phyloP scores from a whole-genome alignment of 306 rosid species.

The Bauhinia variegata region DNA sequence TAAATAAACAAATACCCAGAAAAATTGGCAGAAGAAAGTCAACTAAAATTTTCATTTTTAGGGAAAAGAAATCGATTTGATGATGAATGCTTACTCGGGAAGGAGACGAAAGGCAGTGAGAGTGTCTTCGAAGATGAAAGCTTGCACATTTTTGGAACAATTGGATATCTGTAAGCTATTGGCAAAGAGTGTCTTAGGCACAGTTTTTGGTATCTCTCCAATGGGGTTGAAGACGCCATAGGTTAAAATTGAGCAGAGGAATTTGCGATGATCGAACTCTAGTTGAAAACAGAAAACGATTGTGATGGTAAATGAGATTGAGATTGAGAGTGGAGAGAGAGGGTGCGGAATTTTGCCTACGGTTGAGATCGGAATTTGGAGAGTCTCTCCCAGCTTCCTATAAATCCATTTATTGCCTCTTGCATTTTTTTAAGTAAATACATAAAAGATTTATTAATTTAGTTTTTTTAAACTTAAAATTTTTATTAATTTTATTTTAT shows the following conservation, averaged over 20 bases:
- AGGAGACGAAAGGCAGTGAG: slow-evolving; percentile 83
- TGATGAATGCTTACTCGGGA: slow-evolving; percentile 54
- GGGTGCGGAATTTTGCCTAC: no score
- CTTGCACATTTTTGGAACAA: slow-evolving; percentile 70
- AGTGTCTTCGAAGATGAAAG: slow-evolving; percentile 63
- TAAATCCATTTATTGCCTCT: no score
- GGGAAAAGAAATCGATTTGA: neutral
- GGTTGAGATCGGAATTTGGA: no score
- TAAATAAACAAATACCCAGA: neutral
- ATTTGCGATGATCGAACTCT: neutral
- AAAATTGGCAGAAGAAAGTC: neutral
- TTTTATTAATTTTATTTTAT: no score
- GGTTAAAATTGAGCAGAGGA: slow-evolving; percentile 1
- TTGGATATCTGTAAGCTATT: slow-evolving; percentile 56
- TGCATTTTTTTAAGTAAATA: no score
- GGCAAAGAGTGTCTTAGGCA: slow-evolving; percentile 46
- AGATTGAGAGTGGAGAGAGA: no score
- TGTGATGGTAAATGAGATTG: no score
- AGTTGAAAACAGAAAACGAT: neutral
- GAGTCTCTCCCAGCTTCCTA: no score
- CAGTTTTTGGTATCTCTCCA: slow-evolving; percentile 64
- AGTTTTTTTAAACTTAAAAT: no score
- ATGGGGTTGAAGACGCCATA: slow-evolving; percentile 42
- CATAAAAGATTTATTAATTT: no score
- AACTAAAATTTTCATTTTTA: neutral